Conservation (phyloP, 805 yeast species). For the Allodekkera sacchari region DNA sequence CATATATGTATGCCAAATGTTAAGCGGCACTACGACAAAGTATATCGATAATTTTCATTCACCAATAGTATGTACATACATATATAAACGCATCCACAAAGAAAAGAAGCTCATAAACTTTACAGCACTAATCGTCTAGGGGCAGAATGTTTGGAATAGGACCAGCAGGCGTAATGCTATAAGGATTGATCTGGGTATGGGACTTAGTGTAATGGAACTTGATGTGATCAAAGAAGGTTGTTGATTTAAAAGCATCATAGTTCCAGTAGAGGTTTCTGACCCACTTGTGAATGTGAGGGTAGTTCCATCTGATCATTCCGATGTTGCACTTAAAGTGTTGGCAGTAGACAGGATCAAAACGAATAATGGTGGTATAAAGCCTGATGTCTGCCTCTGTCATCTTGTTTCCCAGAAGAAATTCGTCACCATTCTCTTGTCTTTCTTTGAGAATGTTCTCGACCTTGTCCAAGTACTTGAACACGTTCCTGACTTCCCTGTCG, state of each 20-base stretch:
- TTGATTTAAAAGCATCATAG: conserved; percentile 53
- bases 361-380: conserved; percentile 74
- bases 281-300: conserved; percentile 76
- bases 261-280: conserved; percentile 78
- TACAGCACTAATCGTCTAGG: conserved; percentile 19
- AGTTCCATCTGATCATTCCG: conserved; percentile 69
- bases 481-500: conserved; percentile 52
- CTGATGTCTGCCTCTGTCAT: conserved; percentile 90
- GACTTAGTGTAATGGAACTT: conserved; percentile 86
- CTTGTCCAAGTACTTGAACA: conserved; percentile 62
- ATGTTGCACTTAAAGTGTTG: conserved; percentile 94
- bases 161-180: conserved; percentile 79
- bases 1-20: no score
- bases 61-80: no score
- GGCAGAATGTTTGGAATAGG: conserved; percentile 73
- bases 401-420: conserved; percentile 49
- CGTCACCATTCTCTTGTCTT: conserved; percentile 27
- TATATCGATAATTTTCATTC: no score
- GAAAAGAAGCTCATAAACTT: no score
- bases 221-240: conserved; percentile 86
- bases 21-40: no score
- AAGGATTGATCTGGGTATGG: conserved; percentile 73
- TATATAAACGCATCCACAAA: no score
- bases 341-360: conserved; percentile 90
- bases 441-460: conserved; percentile 53